Conservation (phyloP, 495 filamentous ascomycete genomes). For the Aspergillus taichungensis region DNA sequence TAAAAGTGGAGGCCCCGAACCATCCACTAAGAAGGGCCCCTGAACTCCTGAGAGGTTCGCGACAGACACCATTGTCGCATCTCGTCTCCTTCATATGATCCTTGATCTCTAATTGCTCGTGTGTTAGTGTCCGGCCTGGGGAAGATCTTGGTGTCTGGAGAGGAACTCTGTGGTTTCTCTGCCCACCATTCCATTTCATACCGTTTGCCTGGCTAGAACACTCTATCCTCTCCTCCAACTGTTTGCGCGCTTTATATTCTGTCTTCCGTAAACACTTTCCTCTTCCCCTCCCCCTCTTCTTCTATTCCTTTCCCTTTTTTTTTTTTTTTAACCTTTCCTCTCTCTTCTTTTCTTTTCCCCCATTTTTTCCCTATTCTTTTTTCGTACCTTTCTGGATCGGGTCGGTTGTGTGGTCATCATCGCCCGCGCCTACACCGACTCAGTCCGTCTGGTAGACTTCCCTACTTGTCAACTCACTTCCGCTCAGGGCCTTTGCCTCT, state of each 20-base stretch:
- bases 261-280: constrained; percentile 3
- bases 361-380: constrained; percentile 1
- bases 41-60: constrained; percentile 12
- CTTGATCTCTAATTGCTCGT: constrained; percentile 14
- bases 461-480: background rate
- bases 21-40: constrained; percentile 10
- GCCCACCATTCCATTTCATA: no score
- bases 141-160: constrained; percentile 4
- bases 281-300: constrained; percentile 8
- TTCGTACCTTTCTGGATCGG: background rate
- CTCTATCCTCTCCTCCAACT: background rate
- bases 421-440: background rate
- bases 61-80: background rate
- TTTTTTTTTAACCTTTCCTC: background rate
- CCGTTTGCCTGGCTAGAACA: no score
- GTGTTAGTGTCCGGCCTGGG: constrained; percentile 4
- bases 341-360: background rate
- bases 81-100: constrained; percentile 2
- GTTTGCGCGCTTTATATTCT: constrained; percentile 2
- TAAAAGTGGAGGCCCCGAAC: constrained; percentile 10
- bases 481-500: constrained; percentile 10
- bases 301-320: background rate
- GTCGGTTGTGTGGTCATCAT: background rate
- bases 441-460: background rate
- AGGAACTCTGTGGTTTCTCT: no score